Conservation (phyloP, 108 stramenopile genomes). For the Cyclotella sp. region DNA sequence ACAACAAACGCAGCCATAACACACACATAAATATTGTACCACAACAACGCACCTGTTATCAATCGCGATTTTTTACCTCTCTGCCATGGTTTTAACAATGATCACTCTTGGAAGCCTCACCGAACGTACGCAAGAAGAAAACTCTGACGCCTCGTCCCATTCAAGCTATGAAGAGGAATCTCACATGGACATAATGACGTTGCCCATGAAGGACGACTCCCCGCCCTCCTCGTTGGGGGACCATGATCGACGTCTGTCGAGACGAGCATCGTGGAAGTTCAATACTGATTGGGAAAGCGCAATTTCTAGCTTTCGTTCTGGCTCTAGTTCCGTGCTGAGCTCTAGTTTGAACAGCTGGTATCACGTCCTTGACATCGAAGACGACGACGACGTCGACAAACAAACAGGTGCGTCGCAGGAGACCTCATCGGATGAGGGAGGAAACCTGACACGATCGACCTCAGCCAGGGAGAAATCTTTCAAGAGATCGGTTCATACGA, state of each 20-base stretch:
- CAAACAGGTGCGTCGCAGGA: neutral
- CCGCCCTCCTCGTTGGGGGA: too few relatives aligned
- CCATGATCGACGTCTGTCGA: too few relatives aligned
- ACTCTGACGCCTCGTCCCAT: conserved; percentile 1
- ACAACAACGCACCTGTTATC: too few relatives aligned
- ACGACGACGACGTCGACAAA: neutral
- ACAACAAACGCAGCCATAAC: too few relatives aligned
- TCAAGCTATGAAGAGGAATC: neutral
- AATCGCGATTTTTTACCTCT: too few relatives aligned
- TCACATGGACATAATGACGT: neutral
- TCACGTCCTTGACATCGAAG: neutral
- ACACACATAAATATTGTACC: too few relatives aligned
- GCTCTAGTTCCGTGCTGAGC: neutral
- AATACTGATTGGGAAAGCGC: conserved; percentile 11
- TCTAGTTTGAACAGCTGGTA: neutral
- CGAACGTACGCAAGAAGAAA: neutral
- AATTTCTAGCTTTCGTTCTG: neutral
- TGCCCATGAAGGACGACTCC: neutral
- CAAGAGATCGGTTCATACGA: conserved; percentile 8
- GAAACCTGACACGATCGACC: neutral
- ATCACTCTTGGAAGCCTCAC: neutral
- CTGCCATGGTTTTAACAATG: neutral
- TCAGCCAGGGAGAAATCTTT: neutral
- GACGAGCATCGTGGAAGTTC: conserved; percentile 4
- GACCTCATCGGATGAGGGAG: neutral